Evolutionary conservation across 2,329 filamentous ascomycete species (phyloP).

Genomic region (Fusarium albidum): DNA sequence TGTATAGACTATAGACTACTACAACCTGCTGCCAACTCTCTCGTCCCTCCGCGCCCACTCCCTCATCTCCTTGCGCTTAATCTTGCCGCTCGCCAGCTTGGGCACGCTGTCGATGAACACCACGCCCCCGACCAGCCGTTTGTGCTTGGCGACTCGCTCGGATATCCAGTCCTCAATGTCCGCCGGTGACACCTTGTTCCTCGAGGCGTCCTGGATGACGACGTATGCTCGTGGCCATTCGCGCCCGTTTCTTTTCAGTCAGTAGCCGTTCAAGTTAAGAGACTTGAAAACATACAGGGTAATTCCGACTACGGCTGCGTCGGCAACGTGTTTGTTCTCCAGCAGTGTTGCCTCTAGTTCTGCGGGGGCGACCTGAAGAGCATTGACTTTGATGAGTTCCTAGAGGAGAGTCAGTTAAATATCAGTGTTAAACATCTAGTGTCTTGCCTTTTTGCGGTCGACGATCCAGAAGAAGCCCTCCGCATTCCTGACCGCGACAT

Average conservation of each 20-base stretch:
- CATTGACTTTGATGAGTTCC: conserved; percentile 68
- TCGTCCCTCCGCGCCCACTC: conserved; percentile 66
- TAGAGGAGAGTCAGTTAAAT: conserved; percentile 38
- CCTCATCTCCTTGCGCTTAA: conserved; percentile 62
- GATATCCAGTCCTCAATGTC: conserved; percentile 61
- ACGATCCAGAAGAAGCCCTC: conserved; percentile 56
- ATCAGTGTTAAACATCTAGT: not conserved
- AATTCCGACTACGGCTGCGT: conserved; percentile 64
- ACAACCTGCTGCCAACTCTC: no score
- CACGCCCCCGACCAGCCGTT: conserved; percentile 59
- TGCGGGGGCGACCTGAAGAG: conserved; percentile 66
- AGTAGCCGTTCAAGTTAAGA: not conserved
- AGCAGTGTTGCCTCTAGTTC: conserved; percentile 63
- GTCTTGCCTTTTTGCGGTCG: conserved; percentile 56
- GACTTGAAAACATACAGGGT: conserved; percentile 45
- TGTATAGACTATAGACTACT: no score
- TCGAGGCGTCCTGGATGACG: conserved; percentile 55
- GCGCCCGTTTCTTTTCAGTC: conserved; percentile 48
- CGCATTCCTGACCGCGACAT: conserved; percentile 59
- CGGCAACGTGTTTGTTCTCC: conserved; percentile 59
- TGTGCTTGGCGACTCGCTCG: conserved; percentile 59
- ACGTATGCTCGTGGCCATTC: conserved; percentile 64
- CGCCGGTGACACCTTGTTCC: conserved; percentile 54
- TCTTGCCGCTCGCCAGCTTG: conserved; percentile 66
- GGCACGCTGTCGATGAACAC: conserved; percentile 65